phyloP scores from a whole-genome alignment of 176 grass and related monocot genomes.

The Avena sativa region DNA sequence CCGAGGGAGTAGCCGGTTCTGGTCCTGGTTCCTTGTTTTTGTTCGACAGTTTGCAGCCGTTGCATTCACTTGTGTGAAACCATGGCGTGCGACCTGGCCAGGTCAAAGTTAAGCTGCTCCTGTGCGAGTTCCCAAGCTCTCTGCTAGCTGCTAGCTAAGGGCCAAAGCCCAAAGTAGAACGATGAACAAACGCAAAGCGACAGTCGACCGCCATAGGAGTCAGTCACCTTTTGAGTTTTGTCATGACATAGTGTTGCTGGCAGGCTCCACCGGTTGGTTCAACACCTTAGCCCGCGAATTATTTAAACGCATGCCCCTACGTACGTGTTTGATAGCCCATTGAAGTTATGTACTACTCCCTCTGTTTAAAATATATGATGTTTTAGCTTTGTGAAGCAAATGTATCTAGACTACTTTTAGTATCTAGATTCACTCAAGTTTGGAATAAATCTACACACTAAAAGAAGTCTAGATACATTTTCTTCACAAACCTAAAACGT shows the following conservation, averaged over 20 bases:
- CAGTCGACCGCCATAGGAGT: no score
- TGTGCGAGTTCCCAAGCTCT: not conserved
- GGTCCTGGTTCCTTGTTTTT: not conserved
- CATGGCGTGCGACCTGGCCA: not conserved
- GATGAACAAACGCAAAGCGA: slow-evolving; percentile 25
- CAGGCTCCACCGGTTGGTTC: no score
- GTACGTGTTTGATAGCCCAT: not conserved
- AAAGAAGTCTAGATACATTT: no score
- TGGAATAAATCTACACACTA: no score
- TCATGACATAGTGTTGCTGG: not conserved
- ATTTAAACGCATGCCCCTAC: not conserved
- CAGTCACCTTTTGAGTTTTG: not conserved
- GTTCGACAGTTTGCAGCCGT: slow-evolving; percentile 27
- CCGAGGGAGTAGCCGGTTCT: no score
- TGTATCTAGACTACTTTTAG: no score
- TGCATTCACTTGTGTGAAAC: slow-evolving; percentile 47
- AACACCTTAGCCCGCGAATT: not conserved
- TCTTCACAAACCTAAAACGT: no score
- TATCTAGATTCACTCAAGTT: no score
- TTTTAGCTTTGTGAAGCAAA: no score
- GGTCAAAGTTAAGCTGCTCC: slow-evolving; percentile 16
- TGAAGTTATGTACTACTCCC: no score
- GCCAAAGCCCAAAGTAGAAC: slow-evolving; percentile 1
- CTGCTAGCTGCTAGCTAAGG: no score
- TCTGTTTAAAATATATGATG: no score